phyloP scores from a whole-genome alignment of 768 basidiomycete genomes.

The Pleurotus pulmonarius region DNA sequence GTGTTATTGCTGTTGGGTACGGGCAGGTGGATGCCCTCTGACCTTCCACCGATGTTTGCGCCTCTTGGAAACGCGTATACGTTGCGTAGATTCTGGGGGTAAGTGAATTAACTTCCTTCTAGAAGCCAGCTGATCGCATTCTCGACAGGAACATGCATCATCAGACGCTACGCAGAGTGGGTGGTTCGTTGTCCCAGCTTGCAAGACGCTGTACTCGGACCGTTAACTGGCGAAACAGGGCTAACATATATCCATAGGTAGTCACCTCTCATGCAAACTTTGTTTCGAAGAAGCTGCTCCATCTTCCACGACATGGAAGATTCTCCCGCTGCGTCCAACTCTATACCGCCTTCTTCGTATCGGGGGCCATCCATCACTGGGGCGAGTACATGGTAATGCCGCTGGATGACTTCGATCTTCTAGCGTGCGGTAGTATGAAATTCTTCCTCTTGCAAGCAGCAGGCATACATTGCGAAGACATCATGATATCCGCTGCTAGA shows the following conservation, averaged over 20 bases:
- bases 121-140: neutral
- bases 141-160: slow-evolving; percentile 24
- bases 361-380: slow-evolving; percentile 22
- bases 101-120: neutral
- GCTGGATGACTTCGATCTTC: neutral
- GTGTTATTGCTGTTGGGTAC: neutral
- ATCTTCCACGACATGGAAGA: slow-evolving; percentile 12
- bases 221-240: neutral
- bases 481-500: slow-evolving; percentile 15
- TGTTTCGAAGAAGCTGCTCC: neutral
- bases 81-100: slow-evolving; percentile 31
- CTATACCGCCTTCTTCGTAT: slow-evolving; percentile 26
- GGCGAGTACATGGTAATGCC: slow-evolving; percentile 17
- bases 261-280: neutral
- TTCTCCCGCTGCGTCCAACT: slow-evolving; percentile 22
- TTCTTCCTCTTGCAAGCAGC: slow-evolving; percentile 25
- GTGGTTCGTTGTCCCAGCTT: neutral
- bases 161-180: slow-evolving; percentile 23
- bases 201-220: no score
- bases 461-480: slow-evolving; percentile 27
- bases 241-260: slow-evolving; percentile 11
- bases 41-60: slow-evolving; percentile 26
- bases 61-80: slow-evolving; percentile 22
- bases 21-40: slow-evolving; percentile 11
- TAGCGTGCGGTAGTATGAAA: slow-evolving; percentile 7